Evolutionary conservation across 1,139 yeast species (phyloP).

Genomic region (Chernovozyma aurita): DNA sequence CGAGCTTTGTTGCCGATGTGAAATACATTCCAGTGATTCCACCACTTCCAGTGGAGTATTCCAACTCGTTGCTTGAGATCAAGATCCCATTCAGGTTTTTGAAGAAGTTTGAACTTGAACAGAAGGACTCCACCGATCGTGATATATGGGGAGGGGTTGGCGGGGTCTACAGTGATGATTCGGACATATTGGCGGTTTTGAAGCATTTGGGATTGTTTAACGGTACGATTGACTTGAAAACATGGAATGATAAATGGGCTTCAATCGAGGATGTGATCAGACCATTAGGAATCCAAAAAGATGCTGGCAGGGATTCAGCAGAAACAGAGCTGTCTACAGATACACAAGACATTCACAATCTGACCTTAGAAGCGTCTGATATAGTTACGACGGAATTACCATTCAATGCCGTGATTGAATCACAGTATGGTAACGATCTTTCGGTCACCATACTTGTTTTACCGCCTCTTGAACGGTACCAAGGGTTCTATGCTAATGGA

Average conservation of each 20-base stretch:
- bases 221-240: conserved; percentile 22
- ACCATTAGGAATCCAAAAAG: conserved; percentile 22
- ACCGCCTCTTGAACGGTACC: conserved; percentile 61
- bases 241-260: conserved; percentile 33
- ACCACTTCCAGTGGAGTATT: conserved; percentile 47
- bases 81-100: conserved; percentile 52
- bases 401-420: neutral
- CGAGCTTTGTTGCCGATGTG: conserved; percentile 8
- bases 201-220: conserved; percentile 68
- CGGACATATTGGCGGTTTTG: conserved; percentile 72
- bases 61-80: conserved; percentile 60
- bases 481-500: conserved; percentile 62
- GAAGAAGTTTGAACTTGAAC: conserved; percentile 17
- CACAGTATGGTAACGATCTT: conserved; percentile 39
- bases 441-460: conserved; percentile 66
- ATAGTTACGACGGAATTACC: no score
- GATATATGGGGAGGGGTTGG: conserved; percentile 85
- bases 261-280: neutral
- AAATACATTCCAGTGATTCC: conserved; percentile 40
- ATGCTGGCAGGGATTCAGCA: neutral
- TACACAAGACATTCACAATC: no score
- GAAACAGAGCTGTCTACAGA: neutral
- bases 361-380: no score
- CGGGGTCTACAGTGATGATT: conserved; percentile 83
- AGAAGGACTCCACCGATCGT: conserved; percentile 40